Percentiles rank a stretch among this genome's conserved stretches.
Conservation (phyloP, 2,329 filamentous ascomycete species). For the Diaporthe ampelina region DNA sequence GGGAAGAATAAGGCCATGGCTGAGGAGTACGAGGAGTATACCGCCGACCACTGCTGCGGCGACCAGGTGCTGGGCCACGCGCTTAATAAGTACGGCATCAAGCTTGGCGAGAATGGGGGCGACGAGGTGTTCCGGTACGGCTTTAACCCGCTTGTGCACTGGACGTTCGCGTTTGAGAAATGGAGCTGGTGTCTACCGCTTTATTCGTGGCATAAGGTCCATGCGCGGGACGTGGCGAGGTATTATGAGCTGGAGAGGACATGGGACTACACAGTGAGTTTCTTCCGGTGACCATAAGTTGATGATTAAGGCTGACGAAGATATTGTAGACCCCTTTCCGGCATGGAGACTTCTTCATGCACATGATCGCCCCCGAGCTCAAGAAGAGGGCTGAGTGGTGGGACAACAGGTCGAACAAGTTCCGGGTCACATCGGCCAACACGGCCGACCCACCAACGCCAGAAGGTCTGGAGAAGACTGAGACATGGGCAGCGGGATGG, state of each 20-base stretch:
- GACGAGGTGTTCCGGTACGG: conserved; percentile 23
- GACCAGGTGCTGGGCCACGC: conserved; percentile 31
- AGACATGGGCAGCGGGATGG: conserved; percentile 45
- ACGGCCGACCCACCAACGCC: conserved; percentile 41
- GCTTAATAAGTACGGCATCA: conserved; percentile 31
- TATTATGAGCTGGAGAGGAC: conserved; percentile 45
- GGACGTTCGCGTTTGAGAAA: conserved; percentile 24
- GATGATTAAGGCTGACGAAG: not conserved
- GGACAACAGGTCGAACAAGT: conserved; percentile 46
- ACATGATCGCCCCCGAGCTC: conserved; percentile 44
- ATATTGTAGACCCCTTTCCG: conserved; percentile 41
- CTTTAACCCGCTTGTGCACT: conserved; percentile 30
- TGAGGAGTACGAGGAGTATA: conserved; percentile 12
- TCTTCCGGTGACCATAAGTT: not conserved
- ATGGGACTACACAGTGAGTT: conserved; percentile 44
- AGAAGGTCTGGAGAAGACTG: conserved; percentile 15
- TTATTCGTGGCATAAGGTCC: conserved; percentile 44
- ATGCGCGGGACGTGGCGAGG: conserved; percentile 45
- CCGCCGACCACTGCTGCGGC: conserved; percentile 30
- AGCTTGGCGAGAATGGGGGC: conserved; percentile 22
- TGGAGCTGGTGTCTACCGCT: conserved; percentile 33
- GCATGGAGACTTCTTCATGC: conserved; percentile 45
- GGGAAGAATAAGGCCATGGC: conserved; percentile 11
- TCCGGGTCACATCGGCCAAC: conserved; percentile 44
- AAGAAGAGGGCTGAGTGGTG: conserved; percentile 43